Percentiles rank a stretch among this genome's conserved stretches.
Evolutionary conservation across 495 filamentous ascomycete species (phyloP).

Genomic region (Penicillium verhagenii): DNA sequence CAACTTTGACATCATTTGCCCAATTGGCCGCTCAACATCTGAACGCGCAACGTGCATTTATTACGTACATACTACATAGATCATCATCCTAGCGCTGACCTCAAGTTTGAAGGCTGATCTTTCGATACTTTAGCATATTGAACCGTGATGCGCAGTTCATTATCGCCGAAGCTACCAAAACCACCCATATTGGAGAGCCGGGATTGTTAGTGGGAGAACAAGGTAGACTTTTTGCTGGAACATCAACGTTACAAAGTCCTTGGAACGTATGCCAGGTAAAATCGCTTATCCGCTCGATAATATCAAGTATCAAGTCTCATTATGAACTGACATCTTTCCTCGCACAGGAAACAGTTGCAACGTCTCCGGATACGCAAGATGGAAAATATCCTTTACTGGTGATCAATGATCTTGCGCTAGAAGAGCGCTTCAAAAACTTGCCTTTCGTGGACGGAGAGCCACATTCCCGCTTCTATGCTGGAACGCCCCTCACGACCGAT

Average conservation of each 20-base stretch:
- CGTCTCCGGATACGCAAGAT: slow-evolving; percentile 19
- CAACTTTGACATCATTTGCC: slow-evolving; percentile 52
- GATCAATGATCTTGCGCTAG: slow-evolving; percentile 35
- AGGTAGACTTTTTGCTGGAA: slow-evolving; percentile 47
- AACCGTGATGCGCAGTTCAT: slow-evolving; percentile 57
- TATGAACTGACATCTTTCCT: neutral
- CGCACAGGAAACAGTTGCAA: slow-evolving; percentile 27
- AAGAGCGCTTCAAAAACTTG: slow-evolving; percentile 40
- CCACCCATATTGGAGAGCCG: slow-evolving; percentile 31
- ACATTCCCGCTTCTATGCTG: slow-evolving; percentile 47
- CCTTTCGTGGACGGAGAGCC: slow-evolving; percentile 42
- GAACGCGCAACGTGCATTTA: slow-evolving; percentile 44
- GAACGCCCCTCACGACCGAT: slow-evolving; percentile 58
- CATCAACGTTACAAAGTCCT: slow-evolving; percentile 35
- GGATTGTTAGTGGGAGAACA: slow-evolving; percentile 19
- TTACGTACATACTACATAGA: slow-evolving; percentile 40
- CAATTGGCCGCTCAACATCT: slow-evolving; percentile 50
- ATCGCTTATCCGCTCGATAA: neutral
- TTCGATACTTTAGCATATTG: slow-evolving; percentile 47
- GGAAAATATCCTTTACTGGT: slow-evolving; percentile 35
- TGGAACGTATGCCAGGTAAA: slow-evolving; percentile 45
- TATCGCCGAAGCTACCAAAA: slow-evolving; percentile 53
- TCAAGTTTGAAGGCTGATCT: no score
- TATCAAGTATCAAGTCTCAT: neutral
- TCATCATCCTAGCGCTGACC: no score